phyloP scores from a whole-genome alignment of 208 protist species.

The Leishmania tarentolae region DNA sequence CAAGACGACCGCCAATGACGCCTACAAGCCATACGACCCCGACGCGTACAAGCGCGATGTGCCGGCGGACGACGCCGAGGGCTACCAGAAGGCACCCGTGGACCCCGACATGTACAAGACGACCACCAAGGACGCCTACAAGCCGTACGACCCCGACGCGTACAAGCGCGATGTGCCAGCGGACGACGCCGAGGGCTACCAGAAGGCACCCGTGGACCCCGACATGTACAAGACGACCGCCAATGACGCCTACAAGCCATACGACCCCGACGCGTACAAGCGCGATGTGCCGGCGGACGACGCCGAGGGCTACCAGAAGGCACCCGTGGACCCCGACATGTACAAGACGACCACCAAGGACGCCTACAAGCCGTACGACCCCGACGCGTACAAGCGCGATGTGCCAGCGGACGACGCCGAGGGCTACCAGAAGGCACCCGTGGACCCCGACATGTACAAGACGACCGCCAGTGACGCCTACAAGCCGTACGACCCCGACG shows the following conservation, averaged over 20 bases:
- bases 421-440: neutral
- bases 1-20: conserved; percentile 17
- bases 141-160: neutral
- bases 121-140: conserved; percentile 41
- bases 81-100: conserved; percentile 35
- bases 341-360: neutral
- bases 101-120: conserved; percentile 67
- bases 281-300: neutral
- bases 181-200: neutral
- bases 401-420: neutral
- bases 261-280: neutral
- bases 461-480: neutral
- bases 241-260: neutral
- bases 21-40: conserved; percentile 11
- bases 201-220: neutral
- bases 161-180: neutral
- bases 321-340: neutral
- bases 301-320: neutral
- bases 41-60: conserved; percentile 10
- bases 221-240: neutral
- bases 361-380: neutral
- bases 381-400: neutral
- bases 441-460: neutral
- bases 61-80: conserved; percentile 17
- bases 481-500: neutral